Evolutionary conservation across 2,329 filamentous ascomycete species (phyloP).

Genomic region (Penicillium sp.): DNA sequence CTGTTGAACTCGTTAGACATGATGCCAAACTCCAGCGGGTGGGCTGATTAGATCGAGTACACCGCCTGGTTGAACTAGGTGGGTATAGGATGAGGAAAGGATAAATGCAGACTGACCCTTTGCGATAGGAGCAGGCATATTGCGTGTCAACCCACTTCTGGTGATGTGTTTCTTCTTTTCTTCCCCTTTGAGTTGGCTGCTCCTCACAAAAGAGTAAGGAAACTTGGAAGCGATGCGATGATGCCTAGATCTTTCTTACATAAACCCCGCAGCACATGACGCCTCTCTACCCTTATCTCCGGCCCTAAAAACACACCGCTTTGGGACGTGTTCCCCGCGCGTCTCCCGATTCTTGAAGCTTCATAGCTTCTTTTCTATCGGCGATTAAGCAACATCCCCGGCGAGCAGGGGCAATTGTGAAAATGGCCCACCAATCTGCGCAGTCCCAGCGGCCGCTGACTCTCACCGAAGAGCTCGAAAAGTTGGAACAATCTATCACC

Average conservation of each 20-base stretch:
- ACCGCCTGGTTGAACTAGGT: constrained; percentile 32
- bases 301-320: constrained; percentile 42
- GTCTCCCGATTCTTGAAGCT: constrained; percentile 19
- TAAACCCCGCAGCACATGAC: constrained; percentile 42
- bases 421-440: constrained; percentile 59
- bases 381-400: not conserved
- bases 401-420: not conserved
- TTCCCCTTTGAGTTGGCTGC: constrained; percentile 10
- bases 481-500: constrained; percentile 94
- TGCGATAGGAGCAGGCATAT: constrained; percentile 55
- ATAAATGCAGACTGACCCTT: constrained; percentile 49
- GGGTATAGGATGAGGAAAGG: not conserved
- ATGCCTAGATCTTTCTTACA: constrained; percentile 30
- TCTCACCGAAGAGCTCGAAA: constrained; percentile 93
- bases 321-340: constrained; percentile 40
- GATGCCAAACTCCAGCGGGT: constrained; percentile 17
- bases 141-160: constrained; percentile 21
- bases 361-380: constrained; percentile 2
- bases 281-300: constrained; percentile 39
- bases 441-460: constrained; percentile 67
- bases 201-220: constrained; percentile 18
- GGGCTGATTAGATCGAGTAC: constrained; percentile 39
- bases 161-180: constrained; percentile 4
- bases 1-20: constrained; percentile 45
- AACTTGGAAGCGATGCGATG: constrained; percentile 26